phyloP scores from a whole-genome alignment of 2,329 filamentous ascomycete species.

The Clonostachys rhizophaga region DNA sequence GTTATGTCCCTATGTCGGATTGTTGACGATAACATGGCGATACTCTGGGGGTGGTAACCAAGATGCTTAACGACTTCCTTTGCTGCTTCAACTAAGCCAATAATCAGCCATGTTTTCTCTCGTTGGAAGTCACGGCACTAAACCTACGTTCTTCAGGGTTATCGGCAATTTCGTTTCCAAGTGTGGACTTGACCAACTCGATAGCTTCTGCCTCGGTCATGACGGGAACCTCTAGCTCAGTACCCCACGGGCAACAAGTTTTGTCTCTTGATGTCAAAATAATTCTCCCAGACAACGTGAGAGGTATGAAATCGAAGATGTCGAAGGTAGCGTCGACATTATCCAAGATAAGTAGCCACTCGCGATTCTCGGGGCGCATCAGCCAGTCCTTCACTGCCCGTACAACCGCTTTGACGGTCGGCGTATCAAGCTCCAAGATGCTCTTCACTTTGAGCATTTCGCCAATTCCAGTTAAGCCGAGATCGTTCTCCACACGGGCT shows the following conservation, averaged over 20 bases:
- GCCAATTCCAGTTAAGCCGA: conserved; percentile 12
- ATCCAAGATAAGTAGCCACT: conserved; percentile 16
- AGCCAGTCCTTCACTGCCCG: conserved; percentile 17
- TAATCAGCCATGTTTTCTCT: neutral
- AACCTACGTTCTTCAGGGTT: conserved; percentile 7
- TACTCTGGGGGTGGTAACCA: conserved; percentile 10
- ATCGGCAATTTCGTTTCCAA: conserved; percentile 3
- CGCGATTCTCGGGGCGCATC: conserved; percentile 12
- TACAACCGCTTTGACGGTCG: conserved; percentile 13
- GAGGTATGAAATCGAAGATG: conserved; percentile 14
- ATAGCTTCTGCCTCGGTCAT: conserved; percentile 12
- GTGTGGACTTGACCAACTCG: conserved; percentile 6
- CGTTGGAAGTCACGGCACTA: neutral
- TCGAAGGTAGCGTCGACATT: conserved; percentile 14
- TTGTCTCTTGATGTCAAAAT: conserved; percentile 14
- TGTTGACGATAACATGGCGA: conserved; percentile 11
- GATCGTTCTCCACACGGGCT: conserved; percentile 11
- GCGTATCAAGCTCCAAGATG: conserved; percentile 11
- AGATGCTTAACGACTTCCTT: conserved; percentile 8
- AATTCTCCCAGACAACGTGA: conserved; percentile 13
- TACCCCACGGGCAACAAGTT: conserved; percentile 12
- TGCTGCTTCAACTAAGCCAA: conserved; percentile 6
- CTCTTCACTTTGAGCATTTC: conserved; percentile 15
- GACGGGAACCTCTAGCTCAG: conserved; percentile 8
- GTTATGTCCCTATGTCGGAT: conserved; percentile 9